Evolutionary conservation across 1,284 basidiomycete genomes (phyloP).

Genomic region (Cystobasidium slooffiae): DNA sequence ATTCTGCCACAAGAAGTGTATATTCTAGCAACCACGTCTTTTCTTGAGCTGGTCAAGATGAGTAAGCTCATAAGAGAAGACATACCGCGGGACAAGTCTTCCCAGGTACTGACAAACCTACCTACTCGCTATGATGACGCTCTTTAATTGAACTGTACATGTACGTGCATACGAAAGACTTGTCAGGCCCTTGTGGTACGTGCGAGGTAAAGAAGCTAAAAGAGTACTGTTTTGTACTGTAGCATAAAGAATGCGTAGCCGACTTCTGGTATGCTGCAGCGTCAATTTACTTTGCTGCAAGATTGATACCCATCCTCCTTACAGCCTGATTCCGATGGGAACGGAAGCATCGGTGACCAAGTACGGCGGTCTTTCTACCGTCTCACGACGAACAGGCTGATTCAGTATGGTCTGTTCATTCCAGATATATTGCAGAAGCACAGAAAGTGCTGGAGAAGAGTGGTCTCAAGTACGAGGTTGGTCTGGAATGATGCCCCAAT

Average conservation of each 20-base stretch:
- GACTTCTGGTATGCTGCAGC: slow-evolving; percentile 31
- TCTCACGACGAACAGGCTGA: background rate
- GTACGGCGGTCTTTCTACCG: background rate
- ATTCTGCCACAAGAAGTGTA: too few relatives aligned
- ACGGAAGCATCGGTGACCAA: slow-evolving; percentile 42
- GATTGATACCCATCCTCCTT: background rate
- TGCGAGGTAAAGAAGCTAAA: slow-evolving; percentile 62
- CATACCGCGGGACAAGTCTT: too few relatives aligned
- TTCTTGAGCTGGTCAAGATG: too few relatives aligned
- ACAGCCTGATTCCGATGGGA: slow-evolving; percentile 42
- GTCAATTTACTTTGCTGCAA: background rate
- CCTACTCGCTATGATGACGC: too few relatives aligned
- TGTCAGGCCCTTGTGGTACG: too few relatives aligned
- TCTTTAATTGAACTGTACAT: too few relatives aligned
- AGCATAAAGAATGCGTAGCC: slow-evolving; percentile 32
- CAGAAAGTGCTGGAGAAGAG: slow-evolving; percentile 44
- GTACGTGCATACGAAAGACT: too few relatives aligned
- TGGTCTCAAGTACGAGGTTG: slow-evolving; percentile 42
- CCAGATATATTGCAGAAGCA: slow-evolving; percentile 40
- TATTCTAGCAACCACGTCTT: too few relatives aligned
- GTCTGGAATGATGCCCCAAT: background rate
- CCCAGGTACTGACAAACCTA: too few relatives aligned
- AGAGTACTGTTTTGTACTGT: background rate
- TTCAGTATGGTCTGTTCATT: background rate
- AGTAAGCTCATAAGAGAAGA: too few relatives aligned